Evolutionary conservation across 306 rosid species (phyloP).

Genomic region (Rosa persica): DNA sequence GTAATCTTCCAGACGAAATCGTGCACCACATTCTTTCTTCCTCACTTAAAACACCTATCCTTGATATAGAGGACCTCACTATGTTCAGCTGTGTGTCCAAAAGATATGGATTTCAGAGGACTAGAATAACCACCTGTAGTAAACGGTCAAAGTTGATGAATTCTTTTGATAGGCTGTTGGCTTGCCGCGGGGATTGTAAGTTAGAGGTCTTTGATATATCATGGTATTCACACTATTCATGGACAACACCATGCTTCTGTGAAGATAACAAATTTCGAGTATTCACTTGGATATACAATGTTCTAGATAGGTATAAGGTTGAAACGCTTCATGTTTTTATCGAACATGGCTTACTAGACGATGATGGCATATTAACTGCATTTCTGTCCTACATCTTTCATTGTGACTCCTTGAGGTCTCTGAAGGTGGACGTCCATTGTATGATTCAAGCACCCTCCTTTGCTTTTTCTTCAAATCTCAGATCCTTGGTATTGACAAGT

Average conservation of each 20-base stretch:
- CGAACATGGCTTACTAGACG: too few species aligned
- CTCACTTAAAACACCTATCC: too few species aligned
- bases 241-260: background rate
- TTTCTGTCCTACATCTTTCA: background rate
- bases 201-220: background rate
- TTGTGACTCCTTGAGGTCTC: background rate
- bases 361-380: too few species aligned
- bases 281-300: background rate
- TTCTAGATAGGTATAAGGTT: background rate
- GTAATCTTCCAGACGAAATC: background rate
- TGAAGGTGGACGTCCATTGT: background rate
- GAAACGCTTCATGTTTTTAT: background rate
- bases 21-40: background rate
- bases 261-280: background rate
- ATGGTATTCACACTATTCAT: background rate
- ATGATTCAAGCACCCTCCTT: background rate
- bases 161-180: background rate
- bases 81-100: background rate
- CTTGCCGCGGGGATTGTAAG: background rate
- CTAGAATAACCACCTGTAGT: background rate
- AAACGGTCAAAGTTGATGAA: background rate
- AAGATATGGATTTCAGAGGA: background rate
- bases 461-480: background rate
- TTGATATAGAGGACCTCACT: background rate
- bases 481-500: background rate